Conservation (phyloP, 83 land plant genomes). For the Thuja plicata region DNA sequence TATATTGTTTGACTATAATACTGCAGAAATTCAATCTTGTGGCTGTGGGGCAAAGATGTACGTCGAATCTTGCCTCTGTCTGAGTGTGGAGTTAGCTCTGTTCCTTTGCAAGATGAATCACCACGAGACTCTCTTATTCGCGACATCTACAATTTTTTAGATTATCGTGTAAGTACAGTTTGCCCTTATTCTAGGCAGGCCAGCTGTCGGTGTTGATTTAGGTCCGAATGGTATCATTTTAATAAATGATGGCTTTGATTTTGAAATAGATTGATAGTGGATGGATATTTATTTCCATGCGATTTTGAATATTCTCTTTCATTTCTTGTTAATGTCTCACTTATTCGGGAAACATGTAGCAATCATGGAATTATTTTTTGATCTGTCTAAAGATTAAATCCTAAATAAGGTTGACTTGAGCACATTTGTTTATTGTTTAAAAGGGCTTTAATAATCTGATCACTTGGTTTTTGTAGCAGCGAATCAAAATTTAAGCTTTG, state of each 20-base stretch:
- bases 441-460: not conserved
- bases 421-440: not conserved
- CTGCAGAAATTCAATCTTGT: slow-evolving; percentile 79
- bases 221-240: not conserved
- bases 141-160: slow-evolving; percentile 75
- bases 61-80: slow-evolving; percentile 57
- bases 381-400: not conserved
- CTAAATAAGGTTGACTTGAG: not conserved
- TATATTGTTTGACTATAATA: not conserved
- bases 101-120: slow-evolving; percentile 51
- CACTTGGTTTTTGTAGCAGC: not conserved
- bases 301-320: not conserved
- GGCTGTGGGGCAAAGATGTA: slow-evolving; percentile 88
- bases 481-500: not conserved
- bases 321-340: not conserved
- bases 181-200: not conserved
- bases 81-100: slow-evolving; percentile 70
- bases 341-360: not conserved
- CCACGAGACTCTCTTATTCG: slow-evolving; percentile 71
- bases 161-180: slow-evolving; percentile 67
- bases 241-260: not conserved
- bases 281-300: not conserved
- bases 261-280: not conserved
- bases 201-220: not conserved
- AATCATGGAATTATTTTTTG: not conserved